Conservation (phyloP, 1,284 basidiomycete genomes). For the Cystobasidium sp. region DNA sequence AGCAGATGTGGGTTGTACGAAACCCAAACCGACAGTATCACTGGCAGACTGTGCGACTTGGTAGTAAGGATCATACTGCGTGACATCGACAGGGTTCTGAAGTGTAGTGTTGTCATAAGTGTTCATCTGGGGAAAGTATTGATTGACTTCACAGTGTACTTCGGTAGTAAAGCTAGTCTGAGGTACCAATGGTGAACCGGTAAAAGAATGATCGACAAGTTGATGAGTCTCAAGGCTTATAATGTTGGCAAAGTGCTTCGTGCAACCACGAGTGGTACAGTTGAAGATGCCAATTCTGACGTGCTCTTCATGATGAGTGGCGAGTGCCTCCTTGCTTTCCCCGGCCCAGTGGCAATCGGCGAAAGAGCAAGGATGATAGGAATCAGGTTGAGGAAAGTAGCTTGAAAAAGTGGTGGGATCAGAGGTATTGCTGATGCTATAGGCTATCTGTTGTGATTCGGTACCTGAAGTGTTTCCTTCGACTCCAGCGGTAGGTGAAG, state of each 20-base stretch:
- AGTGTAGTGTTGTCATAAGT: background rate
- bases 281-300: slow-evolving; percentile 22
- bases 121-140: slow-evolving; percentile 4
- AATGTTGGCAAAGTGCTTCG: slow-evolving; percentile 18
- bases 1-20: background rate
- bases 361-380: slow-evolving; percentile 11
- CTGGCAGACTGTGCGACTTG: background rate
- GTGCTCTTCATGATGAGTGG: slow-evolving; percentile 10
- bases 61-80: background rate
- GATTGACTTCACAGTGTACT: background rate
- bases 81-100: background rate
- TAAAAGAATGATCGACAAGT: slow-evolving; percentile 14
- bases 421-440: background rate
- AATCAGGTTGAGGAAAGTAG: background rate
- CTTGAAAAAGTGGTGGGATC: background rate
- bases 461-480: background rate
- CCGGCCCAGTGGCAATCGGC: slow-evolving; percentile 19
- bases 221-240: slow-evolving; percentile 23
- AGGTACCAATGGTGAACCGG: background rate
- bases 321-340: slow-evolving; percentile 8
- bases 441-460: background rate
- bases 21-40: slow-evolving; percentile 1
- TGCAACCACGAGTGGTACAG: slow-evolving; percentile 6
- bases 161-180: background rate
- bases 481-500: background rate